phyloP scores from a whole-genome alignment of 1,284 basidiomycete species.

The Irpex sp. region DNA sequence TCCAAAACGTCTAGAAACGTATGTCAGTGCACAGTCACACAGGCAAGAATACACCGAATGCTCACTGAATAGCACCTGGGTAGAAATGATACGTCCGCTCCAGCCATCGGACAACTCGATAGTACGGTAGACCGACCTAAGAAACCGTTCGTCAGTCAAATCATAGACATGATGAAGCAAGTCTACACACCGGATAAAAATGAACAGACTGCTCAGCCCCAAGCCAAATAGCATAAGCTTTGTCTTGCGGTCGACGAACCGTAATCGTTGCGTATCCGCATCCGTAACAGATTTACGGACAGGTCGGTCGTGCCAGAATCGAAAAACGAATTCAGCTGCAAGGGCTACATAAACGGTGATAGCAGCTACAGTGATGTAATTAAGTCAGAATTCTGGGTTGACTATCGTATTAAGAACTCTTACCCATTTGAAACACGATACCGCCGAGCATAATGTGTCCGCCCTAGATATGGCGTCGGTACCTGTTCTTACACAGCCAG shows the following conservation, averaged over 20 bases:
- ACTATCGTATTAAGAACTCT: not conserved
- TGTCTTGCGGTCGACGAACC: conserved; percentile 9
- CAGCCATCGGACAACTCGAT: conserved; percentile 55
- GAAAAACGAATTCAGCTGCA: conserved; percentile 44
- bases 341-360: conserved; percentile 40
- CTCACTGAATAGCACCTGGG: conserved; percentile 53
- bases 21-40: not conserved
- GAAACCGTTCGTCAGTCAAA: not conserved
- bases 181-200: conserved; percentile 36
- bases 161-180: not conserved
- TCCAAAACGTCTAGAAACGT: conserved; percentile 38
- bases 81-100: conserved; percentile 48
- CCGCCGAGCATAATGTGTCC: conserved; percentile 51
- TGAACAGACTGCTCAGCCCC: conserved; percentile 33
- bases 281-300: conserved; percentile 18
- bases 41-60: not conserved
- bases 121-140: conserved; percentile 45
- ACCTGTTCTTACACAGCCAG: not conserved
- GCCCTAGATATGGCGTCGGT: conserved; percentile 21
- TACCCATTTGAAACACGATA: conserved; percentile 47
- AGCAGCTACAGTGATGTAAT: conserved; percentile 27
- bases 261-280: conserved; percentile 3
- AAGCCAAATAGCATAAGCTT: conserved; percentile 35
- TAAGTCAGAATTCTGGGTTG: conserved; percentile 6
- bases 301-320: conserved; percentile 38